Evolutionary conservation across 768 basidiomycete species (phyloP).

Genomic region (Phlegmacium glaucopus): DNA sequence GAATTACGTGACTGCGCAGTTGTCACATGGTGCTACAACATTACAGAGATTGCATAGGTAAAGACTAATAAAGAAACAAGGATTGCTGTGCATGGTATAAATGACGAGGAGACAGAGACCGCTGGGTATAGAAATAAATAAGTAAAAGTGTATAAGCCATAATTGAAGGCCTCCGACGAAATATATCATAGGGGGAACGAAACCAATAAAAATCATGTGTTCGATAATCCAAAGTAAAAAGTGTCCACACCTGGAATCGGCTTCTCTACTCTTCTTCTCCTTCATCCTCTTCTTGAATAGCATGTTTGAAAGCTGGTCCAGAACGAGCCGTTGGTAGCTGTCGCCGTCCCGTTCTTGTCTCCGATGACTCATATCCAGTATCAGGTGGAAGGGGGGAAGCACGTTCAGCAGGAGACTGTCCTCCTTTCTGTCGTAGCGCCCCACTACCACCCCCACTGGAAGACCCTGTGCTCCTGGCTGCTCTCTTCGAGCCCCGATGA

Average conservation of each 20-base stretch:
- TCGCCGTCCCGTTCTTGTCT: slow-evolving; percentile 55
- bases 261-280: slow-evolving; percentile 63
- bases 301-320: slow-evolving; percentile 67
- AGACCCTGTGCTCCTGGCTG: slow-evolving; percentile 19
- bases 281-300: slow-evolving; percentile 86
- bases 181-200: slow-evolving; percentile 33
- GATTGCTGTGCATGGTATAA: too few relatives aligned
- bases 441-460: slow-evolving; percentile 14
- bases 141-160: slow-evolving; percentile 26
- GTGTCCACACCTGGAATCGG: not conserved
- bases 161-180: too few relatives aligned
- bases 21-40: too few relatives aligned
- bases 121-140: too few relatives aligned
- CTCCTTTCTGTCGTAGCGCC: slow-evolving; percentile 39
- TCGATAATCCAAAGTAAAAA: slow-evolving; percentile 4
- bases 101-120: not conserved
- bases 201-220: slow-evolving; percentile 1
- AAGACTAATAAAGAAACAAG: too few relatives aligned
- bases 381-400: slow-evolving; percentile 60
- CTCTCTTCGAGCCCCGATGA: slow-evolving; percentile 36
- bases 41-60: too few relatives aligned
- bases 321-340: slow-evolving; percentile 66
- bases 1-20: slow-evolving; percentile 18
- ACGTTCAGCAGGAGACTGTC: slow-evolving; percentile 60
- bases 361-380: slow-evolving; percentile 41